Percentiles rank a stretch among this genome's conserved stretches.
phyloP scores from a whole-genome alignment of 2,329 filamentous ascomycete genomes.

The Emmonsia crescens region DNA sequence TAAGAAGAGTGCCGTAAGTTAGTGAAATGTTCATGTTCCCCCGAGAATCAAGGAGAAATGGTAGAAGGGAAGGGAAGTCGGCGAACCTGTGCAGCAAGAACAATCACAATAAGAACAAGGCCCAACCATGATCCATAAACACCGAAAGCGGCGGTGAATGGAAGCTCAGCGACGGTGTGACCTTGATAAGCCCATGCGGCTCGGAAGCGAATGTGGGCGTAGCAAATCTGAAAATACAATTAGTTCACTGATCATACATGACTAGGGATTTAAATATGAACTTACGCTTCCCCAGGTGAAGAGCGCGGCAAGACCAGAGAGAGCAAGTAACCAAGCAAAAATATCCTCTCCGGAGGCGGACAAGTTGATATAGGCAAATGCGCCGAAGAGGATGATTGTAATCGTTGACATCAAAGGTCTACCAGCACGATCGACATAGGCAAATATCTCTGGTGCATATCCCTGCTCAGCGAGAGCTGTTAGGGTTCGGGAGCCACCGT shows the following conservation, averaged over 20 bases:
- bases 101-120: conserved; percentile 42
- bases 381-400: conserved; percentile 30
- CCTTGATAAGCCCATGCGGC: conserved; percentile 48
- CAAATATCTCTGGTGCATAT: conserved; percentile 36
- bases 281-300: conserved; percentile 51
- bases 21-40: neutral
- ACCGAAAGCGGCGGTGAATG: conserved; percentile 49
- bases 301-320: conserved; percentile 52
- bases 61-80: conserved; percentile 1
- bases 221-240: conserved; percentile 37
- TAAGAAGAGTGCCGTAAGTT: neutral
- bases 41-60: neutral
- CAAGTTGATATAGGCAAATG: conserved; percentile 33
- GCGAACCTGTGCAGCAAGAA: conserved; percentile 39
- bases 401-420: conserved; percentile 34
- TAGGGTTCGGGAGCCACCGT: conserved; percentile 47
- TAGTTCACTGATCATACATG: neutral
- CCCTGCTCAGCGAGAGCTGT: conserved; percentile 41
- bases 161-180: conserved; percentile 50
- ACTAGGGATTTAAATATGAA: neutral
- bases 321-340: conserved; percentile 54
- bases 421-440: conserved; percentile 37
- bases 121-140: conserved; percentile 52
- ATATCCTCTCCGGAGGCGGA: conserved; percentile 39
- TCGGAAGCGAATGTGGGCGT: conserved; percentile 59